Conservation (phyloP, 768 basidiomycete genomes). For the Mycena galericulata region DNA sequence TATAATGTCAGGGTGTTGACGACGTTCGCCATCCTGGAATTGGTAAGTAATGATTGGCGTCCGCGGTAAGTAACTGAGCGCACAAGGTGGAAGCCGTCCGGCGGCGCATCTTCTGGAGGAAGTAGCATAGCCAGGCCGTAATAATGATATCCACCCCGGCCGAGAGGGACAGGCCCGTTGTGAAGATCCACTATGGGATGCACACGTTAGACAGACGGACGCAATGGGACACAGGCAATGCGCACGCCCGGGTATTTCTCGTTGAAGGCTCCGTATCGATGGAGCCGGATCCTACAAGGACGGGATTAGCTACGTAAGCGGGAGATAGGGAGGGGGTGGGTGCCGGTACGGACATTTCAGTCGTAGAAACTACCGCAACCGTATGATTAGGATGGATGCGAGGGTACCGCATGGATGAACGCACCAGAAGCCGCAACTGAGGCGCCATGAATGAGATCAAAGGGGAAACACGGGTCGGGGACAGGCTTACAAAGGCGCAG, state of each 20-base stretch:
- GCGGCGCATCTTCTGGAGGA: conserved; percentile 40
- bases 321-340: not conserved
- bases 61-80: not conserved
- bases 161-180: conserved; percentile 53
- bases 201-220: not conserved
- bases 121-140: conserved; percentile 47
- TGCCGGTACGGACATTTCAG: conserved; percentile 21
- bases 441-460: not conserved
- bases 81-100: conserved; percentile 29
- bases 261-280: conserved; percentile 9
- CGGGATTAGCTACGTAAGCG: too few relatives aligned
- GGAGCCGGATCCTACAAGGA: conserved; percentile 6
- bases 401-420: not conserved
- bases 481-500: conserved; percentile 20
- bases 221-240: not conserved
- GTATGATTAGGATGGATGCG: not conserved
- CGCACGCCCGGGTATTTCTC: conserved; percentile 22
- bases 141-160: conserved; percentile 50
- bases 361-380: conserved; percentile 1
- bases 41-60: not conserved
- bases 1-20: conserved; percentile 49
- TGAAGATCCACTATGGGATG: conserved; percentile 50
- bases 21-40: conserved; percentile 47
- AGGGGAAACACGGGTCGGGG: not conserved
- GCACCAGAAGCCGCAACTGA: conserved; percentile 26